These are phyloP conservation scores for Trichosporon coremiiforme DNA, from an alignment of 1,284 basidiomycete species.

Conservation along the genomic window DNA sequence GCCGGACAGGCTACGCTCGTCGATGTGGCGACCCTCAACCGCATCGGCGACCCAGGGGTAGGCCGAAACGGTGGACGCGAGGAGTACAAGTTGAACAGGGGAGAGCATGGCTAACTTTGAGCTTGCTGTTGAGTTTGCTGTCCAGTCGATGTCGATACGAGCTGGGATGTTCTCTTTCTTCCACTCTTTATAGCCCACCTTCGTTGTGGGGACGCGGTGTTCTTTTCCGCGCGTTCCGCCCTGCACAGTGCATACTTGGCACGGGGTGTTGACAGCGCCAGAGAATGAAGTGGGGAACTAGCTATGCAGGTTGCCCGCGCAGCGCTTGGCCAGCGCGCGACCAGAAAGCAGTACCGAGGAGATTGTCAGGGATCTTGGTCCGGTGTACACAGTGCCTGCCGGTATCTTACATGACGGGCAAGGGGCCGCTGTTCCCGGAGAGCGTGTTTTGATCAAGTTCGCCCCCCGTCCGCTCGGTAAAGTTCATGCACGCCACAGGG, in stretches of 20 bases:
- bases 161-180: neutral
- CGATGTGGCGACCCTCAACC: neutral
- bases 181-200: neutral
- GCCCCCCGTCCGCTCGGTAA: neutral
- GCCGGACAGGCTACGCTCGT: neutral
- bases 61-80: neutral
- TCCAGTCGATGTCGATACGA: neutral
- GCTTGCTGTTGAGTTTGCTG: neutral
- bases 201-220: neutral
- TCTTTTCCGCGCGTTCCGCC: neutral
- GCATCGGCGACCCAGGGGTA: slow-evolving; percentile 9
- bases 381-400: slow-evolving; percentile 3
- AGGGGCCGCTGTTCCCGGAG: slow-evolving; percentile 4
- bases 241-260: neutral
- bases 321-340: neutral
- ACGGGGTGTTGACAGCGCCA: neutral
- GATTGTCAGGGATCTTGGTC: neutral
- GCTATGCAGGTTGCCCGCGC: neutral
- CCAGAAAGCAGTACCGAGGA: neutral
- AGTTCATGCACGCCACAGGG: neutral
- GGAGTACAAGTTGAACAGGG: neutral
- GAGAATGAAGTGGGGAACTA: neutral
- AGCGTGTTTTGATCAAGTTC: neutral
- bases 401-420: slow-evolving; percentile 3
- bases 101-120: slow-evolving; percentile 7